A percentile compares a stretch with the other conserved stretches of the same genome.
Conservation (phyloP, 169 alveolate genomes). For the Eimeria praecox region DNA sequence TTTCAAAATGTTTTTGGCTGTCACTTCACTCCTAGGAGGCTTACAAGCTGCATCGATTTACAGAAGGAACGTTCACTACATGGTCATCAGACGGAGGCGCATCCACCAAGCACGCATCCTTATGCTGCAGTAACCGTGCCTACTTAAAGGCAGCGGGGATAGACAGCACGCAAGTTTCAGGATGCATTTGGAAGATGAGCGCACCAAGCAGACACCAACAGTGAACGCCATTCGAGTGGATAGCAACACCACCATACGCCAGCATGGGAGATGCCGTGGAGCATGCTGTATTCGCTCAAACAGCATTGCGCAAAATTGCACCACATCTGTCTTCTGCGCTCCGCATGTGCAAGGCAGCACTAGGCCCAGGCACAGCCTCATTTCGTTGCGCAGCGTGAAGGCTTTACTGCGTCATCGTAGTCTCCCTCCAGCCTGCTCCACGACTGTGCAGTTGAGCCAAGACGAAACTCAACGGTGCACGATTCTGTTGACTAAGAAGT, state of each 20-base stretch:
- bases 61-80: neutral
- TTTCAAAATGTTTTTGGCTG: neutral
- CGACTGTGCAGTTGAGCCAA: neutral
- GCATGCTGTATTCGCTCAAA: neutral
- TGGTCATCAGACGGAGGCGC: neutral
- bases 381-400: neutral
- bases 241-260: neutral
- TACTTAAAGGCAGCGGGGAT: too few relatives aligned
- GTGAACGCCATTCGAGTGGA: too few relatives aligned
- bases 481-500: neutral
- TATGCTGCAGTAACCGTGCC: neutral
- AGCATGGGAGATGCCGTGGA: neutral
- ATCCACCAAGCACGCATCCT: neutral
- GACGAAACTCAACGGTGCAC: neutral
- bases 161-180: neutral
- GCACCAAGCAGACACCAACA: neutral
- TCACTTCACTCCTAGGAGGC: neutral
- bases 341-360: neutral
- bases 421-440: neutral
- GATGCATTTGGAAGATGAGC: neutral
- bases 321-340: neutral
- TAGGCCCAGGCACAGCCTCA: neutral
- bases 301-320: too few relatives aligned
- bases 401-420: neutral
- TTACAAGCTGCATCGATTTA: neutral